Evolutionary conservation across 495 filamentous ascomycete species (phyloP), one percentile per base, ranked within the genome.

Genomic region (Saxophila tyrrhenica): DNA sequence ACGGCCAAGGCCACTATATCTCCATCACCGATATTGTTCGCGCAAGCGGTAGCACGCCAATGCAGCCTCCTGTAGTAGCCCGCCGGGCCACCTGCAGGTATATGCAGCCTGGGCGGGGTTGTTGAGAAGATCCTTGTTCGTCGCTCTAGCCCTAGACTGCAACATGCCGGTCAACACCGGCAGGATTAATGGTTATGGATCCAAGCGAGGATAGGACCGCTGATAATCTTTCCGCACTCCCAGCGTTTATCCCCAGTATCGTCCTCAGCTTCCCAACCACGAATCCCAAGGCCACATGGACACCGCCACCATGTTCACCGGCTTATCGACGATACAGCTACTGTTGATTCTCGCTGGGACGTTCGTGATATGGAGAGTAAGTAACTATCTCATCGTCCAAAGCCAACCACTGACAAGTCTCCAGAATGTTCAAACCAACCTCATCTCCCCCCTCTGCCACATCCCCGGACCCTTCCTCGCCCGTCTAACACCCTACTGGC

Each of bases 391-490:
- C 41, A 44, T 44, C n/a, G n/a, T n/a, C n/a, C n/a, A n/a, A n/a
- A n/a, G n/a, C n/a, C n/a, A n/a, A n/a, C n/a, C 41, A 53, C 39
- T 21, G 29, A n/a, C 22, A 49, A 5, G 11, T 67, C 55, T 71
- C 76, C 50, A 72, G 77, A 61, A 35, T 35, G 29, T 35, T 13
- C 29, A 35, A 35, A 35, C 29, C 29, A 35, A 35, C 13, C 29
- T 35, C 29, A 5, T 35, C 29, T 35, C 29, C 29, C 68, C 64
- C 1, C 59, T 78, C 2, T 60, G 69, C 15, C 51, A 54, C 9
- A 77, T 77, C 52, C 72, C 71, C 1, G 77, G 76, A 0, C 73
- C 75, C 1, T 54, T 62, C 20, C n/a, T 56, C 1, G 71, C 74
- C 19, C 55, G 62, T 54, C 55, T 80, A 52, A 67, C 66, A 7